Evolutionary conservation across 345 rosid genomes (phyloP), one percentile per base, ranked within the genome.

Genomic region (Pelargonium nanum): DNA sequence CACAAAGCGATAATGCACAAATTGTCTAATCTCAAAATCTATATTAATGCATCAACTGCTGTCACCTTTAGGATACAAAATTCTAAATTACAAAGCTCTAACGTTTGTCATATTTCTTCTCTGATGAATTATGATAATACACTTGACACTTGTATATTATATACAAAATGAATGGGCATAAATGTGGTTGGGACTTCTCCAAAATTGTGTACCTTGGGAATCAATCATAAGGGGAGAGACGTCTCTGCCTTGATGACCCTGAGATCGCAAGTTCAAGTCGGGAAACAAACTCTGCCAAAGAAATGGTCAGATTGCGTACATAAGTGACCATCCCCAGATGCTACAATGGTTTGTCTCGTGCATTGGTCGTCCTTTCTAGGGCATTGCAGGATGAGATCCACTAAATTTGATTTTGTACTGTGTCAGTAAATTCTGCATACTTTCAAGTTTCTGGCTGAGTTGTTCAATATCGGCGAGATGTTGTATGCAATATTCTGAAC

Each of bases 401-500:
- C 78, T 67, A 89, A 52, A 87, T 81, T 75, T 84, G 83, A 60
- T 66, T 71, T 68, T 88, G 79, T 68, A 70, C 68, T 78, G 83
- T 62, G 57, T 75, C 78, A 93, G 30, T 61, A 89, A 62, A 65
- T 70, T 65, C 77, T 81, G 88, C 78, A 93, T 77, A 44, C 65
- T 70, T 61, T 85, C 88, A 7, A 93, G 87, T 67, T 82, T 87
- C 80, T 79, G 76, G 24, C 72, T 68, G 16, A 93, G 86, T 57
- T 81, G 87, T 58, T 83, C 74, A 15, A 83, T 59, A 44, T 57
- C 73, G 12, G 58, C 58, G 52, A 82, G 65, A 48, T 74, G 75
- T 44, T 83, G 69, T 0, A 19, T 8, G 0, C 85, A 72, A 26
- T 79, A 70, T 25, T 74, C 81, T 53, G 91, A 69, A 64, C 61